Evolutionary conservation across 257 asterid species (phyloP), one percentile per base, ranked within the genome.

Genomic region (Petunia axillaris): DNA sequence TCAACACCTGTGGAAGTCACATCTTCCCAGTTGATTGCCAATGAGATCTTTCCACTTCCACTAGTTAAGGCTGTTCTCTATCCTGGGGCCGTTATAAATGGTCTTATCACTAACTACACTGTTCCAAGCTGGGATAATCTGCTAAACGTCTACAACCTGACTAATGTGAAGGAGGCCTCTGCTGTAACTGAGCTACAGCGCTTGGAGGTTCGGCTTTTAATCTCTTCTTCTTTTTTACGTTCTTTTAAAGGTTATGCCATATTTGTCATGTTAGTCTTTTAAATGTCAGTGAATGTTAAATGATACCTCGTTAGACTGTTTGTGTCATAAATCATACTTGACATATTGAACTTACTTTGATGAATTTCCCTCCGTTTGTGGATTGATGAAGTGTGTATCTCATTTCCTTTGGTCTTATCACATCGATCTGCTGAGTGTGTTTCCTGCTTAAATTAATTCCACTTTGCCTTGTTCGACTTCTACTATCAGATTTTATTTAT

Each of bases 41-140:
- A 96, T 53, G 97, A 90, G 65, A 85, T 93, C 41, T 88, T 96
- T 82, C 99, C 98, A 54, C 90, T 91, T 84, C 87, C 95, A 2
- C 93, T 92, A 15, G 92, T 96, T 81, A 96, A 96, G 88, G 91
- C 86, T 84, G 92, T 94, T 68, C 99, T 96, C 80, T 96, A 90
- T 85, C 98, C 98, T 0, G 99, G 99, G 77, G 98, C 99, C 46
- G 4, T 91, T 46, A 86, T 84, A 64, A 86, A 89, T 74, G 91
- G 91, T 64, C 86, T 94, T 68, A 6, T 88, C 78, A 90, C 25
- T 55, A 74, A 83, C 83, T 76, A 80, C 87, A 85, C 89, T 39
- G 82, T 96, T 68, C 99, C 98, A 53, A 89, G 91, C 58, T 96
- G 99, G 98, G 85, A 84, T 77, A 82, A 87, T 86, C 89, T 96